Base-by-base conservation (phyloP, 495 filamentous ascomycete genomes). In the Penicillium goetzii region DNA sequence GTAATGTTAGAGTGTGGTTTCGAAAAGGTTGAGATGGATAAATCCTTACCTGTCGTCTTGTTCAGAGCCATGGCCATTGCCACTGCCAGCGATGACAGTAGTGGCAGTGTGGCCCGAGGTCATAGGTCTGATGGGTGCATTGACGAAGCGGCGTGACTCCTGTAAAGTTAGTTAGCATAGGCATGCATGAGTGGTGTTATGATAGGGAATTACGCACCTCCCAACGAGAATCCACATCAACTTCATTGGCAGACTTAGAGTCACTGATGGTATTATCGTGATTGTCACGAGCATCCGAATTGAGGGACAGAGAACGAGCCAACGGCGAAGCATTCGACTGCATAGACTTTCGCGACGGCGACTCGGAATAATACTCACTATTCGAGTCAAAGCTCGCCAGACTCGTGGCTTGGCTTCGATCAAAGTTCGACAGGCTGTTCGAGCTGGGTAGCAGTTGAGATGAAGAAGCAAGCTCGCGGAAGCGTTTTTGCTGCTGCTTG, bases 401-500 rank as follows among this genome's bases (percentile, higher is more conserved):
- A 58, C 74, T 77, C 0, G 68, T 59, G 32, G 65, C 58, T 21
- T 75, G 69, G 53, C 75, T 73, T 17, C 62, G 67, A 19, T 50
- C 60, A 21, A 68, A 73, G 28, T 73, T 75, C 17, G 69, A 55
- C 3, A 74, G 14, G 43, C 80, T 89, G 66, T 83, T 88, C 9
- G 81, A 84, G 41, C 72, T 81, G 4, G 75, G 72, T n/a, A 87
- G 68, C 8, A 85, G 66, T 43, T 80, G 76, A 5, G 77, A 77
- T 3, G 79, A 79, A 32, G 77, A 82, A 7, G 90, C 92, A 54
- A 95, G 83, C 71, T 97, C 93, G 21, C 92, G 85, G 50, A 93
- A 83, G 52, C 90, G 88, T 70, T 84, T 90, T 64, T 90, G 89
- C 70, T 92, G 90, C 33, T 89, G 86, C 60, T 88, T 91, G 61